A percentile compares a stretch with the other conserved stretches of the same genome.
Evolutionary conservation across 345 rosid species (phyloP).

Genomic region (Eucalyptus pauciflora): DNA sequence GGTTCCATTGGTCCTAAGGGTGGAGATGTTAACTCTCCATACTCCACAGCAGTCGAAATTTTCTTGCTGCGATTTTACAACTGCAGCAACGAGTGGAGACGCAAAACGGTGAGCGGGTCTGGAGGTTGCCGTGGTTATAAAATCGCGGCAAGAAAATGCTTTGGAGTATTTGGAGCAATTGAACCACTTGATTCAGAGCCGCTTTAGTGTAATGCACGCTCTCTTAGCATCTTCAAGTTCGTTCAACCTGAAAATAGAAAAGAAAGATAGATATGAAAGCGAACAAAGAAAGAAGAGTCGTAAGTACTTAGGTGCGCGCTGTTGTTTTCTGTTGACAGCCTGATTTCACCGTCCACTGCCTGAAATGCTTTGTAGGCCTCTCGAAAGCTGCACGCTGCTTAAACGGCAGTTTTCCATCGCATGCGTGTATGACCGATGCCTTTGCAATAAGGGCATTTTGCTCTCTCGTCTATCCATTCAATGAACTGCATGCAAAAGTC

Average conservation of each 20-base stretch:
- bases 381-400: not conserved
- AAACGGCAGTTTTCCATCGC: slow-evolving; percentile 24
- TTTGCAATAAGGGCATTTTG: slow-evolving; percentile 65
- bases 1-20: not conserved
- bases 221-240: not conserved
- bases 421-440: slow-evolving; percentile 61
- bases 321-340: not conserved
- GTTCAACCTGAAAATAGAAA: not conserved
- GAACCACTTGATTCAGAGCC: not conserved
- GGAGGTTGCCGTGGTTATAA: not conserved
- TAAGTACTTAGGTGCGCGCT: not conserved
- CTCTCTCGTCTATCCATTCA: slow-evolving; percentile 70
- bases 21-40: not conserved
- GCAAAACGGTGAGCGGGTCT: not conserved
- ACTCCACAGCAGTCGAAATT: not conserved
- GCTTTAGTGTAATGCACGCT: not conserved
- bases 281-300: not conserved
- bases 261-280: not conserved
- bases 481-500: slow-evolving; percentile 34
- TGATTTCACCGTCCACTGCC: not conserved
- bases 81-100: not conserved
- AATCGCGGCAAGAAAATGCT: not conserved
- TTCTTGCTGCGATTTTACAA: not conserved
- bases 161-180: not conserved
- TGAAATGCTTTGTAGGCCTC: not conserved